Conservation (phyloP, 176 grass and related monocot genomes). For the Phyllostachys edulis region DNA sequence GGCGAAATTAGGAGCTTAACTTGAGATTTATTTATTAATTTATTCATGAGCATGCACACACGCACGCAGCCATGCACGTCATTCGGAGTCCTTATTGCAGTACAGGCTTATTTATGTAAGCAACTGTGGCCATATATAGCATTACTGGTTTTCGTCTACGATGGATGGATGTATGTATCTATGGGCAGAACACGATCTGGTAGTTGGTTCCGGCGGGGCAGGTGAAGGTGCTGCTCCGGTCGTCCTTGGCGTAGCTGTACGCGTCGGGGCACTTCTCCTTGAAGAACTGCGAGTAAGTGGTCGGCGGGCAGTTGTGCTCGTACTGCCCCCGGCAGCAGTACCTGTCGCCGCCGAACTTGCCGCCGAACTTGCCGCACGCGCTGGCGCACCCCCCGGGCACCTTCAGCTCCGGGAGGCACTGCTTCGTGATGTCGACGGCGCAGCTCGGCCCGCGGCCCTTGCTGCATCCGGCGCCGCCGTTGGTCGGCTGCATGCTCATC, state of each 20-base stretch:
- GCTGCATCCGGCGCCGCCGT: background rate
- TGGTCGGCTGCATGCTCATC: slow-evolving; percentile 38
- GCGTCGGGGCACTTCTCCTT: slow-evolving; percentile 44
- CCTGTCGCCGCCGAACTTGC: slow-evolving; percentile 41
- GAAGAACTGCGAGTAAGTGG: slow-evolving; percentile 45
- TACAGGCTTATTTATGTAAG: too few species aligned
- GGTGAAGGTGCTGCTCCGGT: slow-evolving; percentile 36
- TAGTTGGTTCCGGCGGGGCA: slow-evolving; percentile 43
- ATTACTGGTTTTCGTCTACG: too few species aligned
- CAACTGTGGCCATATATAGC: too few species aligned
- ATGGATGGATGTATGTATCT: too few species aligned
- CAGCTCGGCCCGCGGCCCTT: slow-evolving; percentile 18
- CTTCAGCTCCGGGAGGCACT: slow-evolving; percentile 41
- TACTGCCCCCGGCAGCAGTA: slow-evolving; percentile 46
- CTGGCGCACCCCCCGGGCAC: slow-evolving; percentile 45
- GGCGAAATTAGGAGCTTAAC: too few species aligned
- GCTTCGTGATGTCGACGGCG: slow-evolving; percentile 26
- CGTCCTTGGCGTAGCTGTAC: slow-evolving; percentile 57
- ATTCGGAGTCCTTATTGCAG: too few species aligned
- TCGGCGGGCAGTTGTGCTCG: slow-evolving; percentile 26
- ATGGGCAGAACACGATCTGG: slow-evolving; percentile 36
- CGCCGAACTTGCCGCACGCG: slow-evolving; percentile 48
- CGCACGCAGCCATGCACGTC: too few species aligned
- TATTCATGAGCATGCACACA: too few species aligned
- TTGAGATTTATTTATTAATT: too few species aligned